Evolutionary conservation across 1,139 yeast genomes (phyloP), one percentile per base, ranked within the genome.

Genomic region (Kurtzmaniella quercitrusa): DNA sequence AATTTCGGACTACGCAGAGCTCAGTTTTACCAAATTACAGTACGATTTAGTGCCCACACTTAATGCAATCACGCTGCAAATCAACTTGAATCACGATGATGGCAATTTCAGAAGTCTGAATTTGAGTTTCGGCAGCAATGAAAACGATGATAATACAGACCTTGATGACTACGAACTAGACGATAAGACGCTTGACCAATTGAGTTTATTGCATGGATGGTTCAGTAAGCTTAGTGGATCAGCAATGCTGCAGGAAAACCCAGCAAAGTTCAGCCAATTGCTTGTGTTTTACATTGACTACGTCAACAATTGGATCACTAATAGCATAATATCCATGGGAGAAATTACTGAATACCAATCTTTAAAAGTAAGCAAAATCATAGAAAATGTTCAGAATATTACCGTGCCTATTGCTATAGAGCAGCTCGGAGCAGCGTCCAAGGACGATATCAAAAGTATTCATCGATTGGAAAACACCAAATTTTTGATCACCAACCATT

Each of bases 401-500:
- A 54, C 61, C 0, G 47, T 59, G 21, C 57, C 59, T 4, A 47
- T 49, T 15, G 44, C 46, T 15, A 39, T 53, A 12, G 47, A 50
- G 6, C 51, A 54, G 14, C 15, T 43, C 12, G 40, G 36, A 27
- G 23, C 8, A 8, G 21, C 37, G 16, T 53, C 59, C 6, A 47
- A 47, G 16, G 57, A 57, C 41, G 47, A 47, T 27, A 53, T 62
- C 33, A 59, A 56, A 25, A 62, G 68, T 15, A 70, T 64, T 52
- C 67, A 68, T 46, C 78, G 75, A 51, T 55, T 79, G 37, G 57
- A 57, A 12, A 80, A 79, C 53, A 58, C 77, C 25, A 60, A 65
- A 39, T 62, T 69, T 41, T 60, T 85, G 37, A 58, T 85, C 42
- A 73, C 70, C 29, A 69, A 70, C 43, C 85, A 82, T 53, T 65